Percentiles rank a stretch among this genome's conserved stretches.
These are phyloP conservation scores for Sugiyamaella japonica DNA, from an alignment of 1,139 yeast species.

Conservation along the genomic window DNA sequence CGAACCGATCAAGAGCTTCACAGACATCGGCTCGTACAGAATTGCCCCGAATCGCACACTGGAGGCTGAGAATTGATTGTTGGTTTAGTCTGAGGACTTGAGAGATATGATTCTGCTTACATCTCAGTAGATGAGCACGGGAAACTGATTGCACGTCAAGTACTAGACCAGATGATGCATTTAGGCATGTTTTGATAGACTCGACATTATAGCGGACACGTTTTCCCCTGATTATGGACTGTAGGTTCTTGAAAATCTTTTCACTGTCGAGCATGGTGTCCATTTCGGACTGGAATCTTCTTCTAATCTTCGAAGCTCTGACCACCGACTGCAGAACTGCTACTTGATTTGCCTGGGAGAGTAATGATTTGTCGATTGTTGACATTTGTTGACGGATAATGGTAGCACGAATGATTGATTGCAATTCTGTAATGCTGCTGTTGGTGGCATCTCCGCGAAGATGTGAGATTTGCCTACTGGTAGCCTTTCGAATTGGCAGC, in stretches of 20 bases:
- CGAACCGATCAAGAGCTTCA: constrained; percentile 27
- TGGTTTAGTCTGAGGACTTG: constrained; percentile 24
- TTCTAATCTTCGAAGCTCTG: constrained; percentile 55
- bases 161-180: constrained; percentile 32
- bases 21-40: constrained; percentile 29
- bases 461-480: not conserved
- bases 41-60: constrained; percentile 36
- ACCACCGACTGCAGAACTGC: constrained; percentile 46
- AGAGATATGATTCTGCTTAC: constrained; percentile 19
- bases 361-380: constrained; percentile 21
- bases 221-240: constrained; percentile 49
- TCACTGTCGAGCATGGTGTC: constrained; percentile 50
- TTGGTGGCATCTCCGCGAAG: constrained; percentile 1
- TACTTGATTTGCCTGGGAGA: constrained; percentile 28
- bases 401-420: constrained; percentile 37
- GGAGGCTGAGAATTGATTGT: constrained; percentile 29
- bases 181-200: constrained; percentile 13
- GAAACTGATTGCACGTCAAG: constrained; percentile 37
- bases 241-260: constrained; percentile 45
- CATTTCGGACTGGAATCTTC: constrained; percentile 24
- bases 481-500: constrained; percentile 21
- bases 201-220: constrained; percentile 38
- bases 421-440: constrained; percentile 14
- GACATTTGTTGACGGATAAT: constrained; percentile 9
- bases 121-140: constrained; percentile 38